These are phyloP conservation scores for Populus hybrid DNA, from an alignment of 441 rosid genomes.

Conservation along the genomic window DNA sequence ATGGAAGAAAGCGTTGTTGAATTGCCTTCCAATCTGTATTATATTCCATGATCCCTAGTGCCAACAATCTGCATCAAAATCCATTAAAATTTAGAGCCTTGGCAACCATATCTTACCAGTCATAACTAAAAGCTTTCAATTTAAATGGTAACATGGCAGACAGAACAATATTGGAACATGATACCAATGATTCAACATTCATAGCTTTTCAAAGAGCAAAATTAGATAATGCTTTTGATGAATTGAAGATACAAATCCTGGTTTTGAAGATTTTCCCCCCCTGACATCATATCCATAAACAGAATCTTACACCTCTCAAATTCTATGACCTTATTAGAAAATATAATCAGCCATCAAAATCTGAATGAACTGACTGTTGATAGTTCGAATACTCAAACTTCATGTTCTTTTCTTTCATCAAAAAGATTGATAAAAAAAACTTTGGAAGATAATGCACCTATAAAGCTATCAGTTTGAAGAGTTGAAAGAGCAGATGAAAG, in stretches of 20 bases:
- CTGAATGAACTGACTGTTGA: background rate
- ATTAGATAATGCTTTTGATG: background rate
- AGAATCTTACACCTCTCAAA: background rate
- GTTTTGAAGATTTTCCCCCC: background rate
- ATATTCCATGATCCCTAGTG: conserved; percentile 84
- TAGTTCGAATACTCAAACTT: conserved; percentile 1
- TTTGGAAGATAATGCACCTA: conserved; percentile 9
- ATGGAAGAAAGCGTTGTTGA: conserved; percentile 94
- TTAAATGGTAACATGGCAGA: background rate
- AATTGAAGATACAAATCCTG: background rate
- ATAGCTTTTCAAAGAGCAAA: background rate
- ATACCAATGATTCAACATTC: background rate
- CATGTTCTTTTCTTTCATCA: background rate
- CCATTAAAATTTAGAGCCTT: conserved; percentile 17
- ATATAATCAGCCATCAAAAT: background rate
- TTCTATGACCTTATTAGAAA: background rate
- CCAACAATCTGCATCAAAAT: conserved; percentile 65
- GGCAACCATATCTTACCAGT: background rate
- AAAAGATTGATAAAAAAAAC: background rate
- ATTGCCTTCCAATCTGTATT: conserved; percentile 98
- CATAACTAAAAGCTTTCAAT: background rate
- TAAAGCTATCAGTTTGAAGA: background rate
- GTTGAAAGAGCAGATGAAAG: background rate
- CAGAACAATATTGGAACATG: background rate
- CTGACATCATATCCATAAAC: background rate